Evolutionary conservation across 1,284 basidiomycete species (phyloP), one percentile per base, ranked within the genome.

Genomic region (Trichosporon coremiiforme): DNA sequence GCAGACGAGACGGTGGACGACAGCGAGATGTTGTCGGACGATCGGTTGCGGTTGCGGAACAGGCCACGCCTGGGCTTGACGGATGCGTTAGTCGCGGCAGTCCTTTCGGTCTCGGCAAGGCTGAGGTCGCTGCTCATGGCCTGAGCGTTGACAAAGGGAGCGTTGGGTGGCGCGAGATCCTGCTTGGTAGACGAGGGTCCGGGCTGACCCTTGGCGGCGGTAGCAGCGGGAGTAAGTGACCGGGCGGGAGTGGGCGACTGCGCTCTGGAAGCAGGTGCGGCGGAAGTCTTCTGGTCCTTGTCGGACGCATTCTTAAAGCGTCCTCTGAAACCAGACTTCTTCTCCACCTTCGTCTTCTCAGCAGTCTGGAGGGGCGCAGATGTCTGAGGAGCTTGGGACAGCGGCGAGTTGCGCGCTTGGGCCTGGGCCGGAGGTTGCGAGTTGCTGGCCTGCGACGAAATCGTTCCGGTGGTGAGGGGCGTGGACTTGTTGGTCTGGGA

Each of bases 1-100:
- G 95, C 96, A 68, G 92, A 94, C 72, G 91, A 94, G 76, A 98
- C 95, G 57, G 96, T 98, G n/a, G 93, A 96, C 36, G 91, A 93
- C 66, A 99, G 89, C 38, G 94, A 97, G 73, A 99, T 96, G 83
- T 99, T 99, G 83, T 99, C 95, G 60, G 95, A 97, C 69, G 92
- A 94, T 65, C 91, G 90, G 82, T 99, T 98, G 75, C 92, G 90
- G 74, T 91, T 90, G 83, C 95, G 96, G 87, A 99, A 95, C 73
- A 80, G 72, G 17, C 82, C 74, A 63, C 74, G 74, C 71, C 78
- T 79, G 9, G 69, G 70, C 73, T 84, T 83, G n/a, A 53, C 55
- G 2, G 70, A 68, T 1, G 69, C 66, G 22, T 60, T 69, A 13
- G 72, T 73, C 41, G 77, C 78, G 29, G 79, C 76, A 4, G 80